phyloP scores from a whole-genome alignment of 73 alveolate species.

The Symbiodinium pilosum region DNA sequence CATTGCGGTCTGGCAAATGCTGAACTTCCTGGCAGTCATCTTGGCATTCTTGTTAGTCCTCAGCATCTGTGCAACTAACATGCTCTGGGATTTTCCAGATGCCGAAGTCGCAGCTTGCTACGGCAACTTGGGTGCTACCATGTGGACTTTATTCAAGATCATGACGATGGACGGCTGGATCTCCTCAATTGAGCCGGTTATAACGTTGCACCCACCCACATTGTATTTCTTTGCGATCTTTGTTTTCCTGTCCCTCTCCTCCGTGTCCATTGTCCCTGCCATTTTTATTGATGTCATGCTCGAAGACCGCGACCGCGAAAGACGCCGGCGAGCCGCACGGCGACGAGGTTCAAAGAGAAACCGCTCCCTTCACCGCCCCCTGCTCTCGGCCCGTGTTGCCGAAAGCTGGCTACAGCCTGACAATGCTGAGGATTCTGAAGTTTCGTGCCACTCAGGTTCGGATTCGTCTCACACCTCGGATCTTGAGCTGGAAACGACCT shows the following conservation, averaged over 20 bases:
- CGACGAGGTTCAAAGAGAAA: neutral
- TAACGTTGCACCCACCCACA: slow-evolving; percentile 40
- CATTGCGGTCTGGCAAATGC: slow-evolving; percentile 43
- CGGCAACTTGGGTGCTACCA: slow-evolving; percentile 44
- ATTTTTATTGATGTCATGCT: slow-evolving; percentile 53
- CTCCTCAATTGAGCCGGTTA: neutral
- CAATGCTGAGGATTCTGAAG: neutral
- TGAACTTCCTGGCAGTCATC: slow-evolving; percentile 27
- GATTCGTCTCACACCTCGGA: no score
- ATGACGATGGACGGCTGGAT: slow-evolving; percentile 91
- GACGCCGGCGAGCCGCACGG: neutral
- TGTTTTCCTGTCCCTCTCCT: slow-evolving; percentile 53
- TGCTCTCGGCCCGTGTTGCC: no score
- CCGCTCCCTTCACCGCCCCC: no score
- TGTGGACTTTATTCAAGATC: slow-evolving; percentile 90
- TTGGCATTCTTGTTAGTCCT: slow-evolving; percentile 23
- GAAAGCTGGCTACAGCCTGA: no score
- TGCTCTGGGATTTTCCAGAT: slow-evolving; percentile 82
- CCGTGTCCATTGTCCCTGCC: slow-evolving; percentile 79
- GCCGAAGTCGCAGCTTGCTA: slow-evolving; percentile 53
- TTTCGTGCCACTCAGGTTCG: neutral
- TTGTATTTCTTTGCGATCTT: slow-evolving; percentile 49
- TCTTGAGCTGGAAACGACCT: no score
- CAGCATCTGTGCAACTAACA: slow-evolving; percentile 67
- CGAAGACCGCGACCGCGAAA: slow-evolving; percentile 28